phyloP scores from a whole-genome alignment of 768 basidiomycete genomes.

The Psilocybe azurescens region DNA sequence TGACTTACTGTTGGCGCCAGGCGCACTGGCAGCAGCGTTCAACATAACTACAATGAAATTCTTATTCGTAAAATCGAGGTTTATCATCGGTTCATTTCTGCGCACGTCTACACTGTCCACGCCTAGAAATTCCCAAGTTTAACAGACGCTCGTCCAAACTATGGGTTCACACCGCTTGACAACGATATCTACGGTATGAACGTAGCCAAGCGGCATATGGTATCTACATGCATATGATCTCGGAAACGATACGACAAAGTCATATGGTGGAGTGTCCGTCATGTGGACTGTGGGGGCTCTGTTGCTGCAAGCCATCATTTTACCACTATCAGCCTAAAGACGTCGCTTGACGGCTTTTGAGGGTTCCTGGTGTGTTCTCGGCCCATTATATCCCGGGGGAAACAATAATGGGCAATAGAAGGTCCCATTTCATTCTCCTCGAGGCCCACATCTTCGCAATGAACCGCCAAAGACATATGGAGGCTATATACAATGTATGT shows the following conservation, averaged over 20 bases:
- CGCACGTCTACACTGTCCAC: too few species aligned
- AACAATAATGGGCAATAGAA: neutral
- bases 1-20: neutral
- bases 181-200: neutral
- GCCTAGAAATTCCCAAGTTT: too few species aligned
- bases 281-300: neutral
- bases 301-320: neutral
- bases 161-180: too few species aligned
- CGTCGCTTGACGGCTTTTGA: neutral
- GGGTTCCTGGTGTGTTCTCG: neutral
- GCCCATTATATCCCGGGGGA: neutral
- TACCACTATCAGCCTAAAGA: neutral
- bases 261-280: neutral
- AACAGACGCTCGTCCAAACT: too few species aligned
- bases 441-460: neutral
- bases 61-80: too few species aligned
- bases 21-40: too few species aligned
- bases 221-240: neutral
- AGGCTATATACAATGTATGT: neutral
- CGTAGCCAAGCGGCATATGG: neutral
- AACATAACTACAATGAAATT: too few species aligned
- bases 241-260: neutral
- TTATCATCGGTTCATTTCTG: too few species aligned
- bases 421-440: neutral
- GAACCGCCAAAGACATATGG: neutral